Evolutionary conservation across 371 early-diverging fungal species (phyloP).

Genomic region (Apophysomyces sp.): DNA sequence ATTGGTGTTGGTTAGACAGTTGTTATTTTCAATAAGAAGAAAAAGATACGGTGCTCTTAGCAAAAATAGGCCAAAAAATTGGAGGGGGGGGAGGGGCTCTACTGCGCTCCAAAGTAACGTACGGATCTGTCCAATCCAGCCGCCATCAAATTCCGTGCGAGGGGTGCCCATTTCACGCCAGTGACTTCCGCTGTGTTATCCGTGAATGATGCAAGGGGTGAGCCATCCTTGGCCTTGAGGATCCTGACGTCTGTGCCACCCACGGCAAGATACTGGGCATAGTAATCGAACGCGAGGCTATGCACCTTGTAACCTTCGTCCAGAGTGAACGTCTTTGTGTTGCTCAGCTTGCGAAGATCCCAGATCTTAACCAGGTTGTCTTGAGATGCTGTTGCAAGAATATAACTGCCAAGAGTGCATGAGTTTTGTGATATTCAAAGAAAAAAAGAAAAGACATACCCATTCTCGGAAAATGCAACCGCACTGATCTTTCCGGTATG

Average conservation of each 20-base stretch:
- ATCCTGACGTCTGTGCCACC: slow-evolving; percentile 65
- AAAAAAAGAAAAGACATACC: slow-evolving; percentile 19
- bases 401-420: slow-evolving; percentile 46
- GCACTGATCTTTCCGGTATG: slow-evolving; percentile 62
- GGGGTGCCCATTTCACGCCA: slow-evolving; percentile 58
- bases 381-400: slow-evolving; percentile 71
- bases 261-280: slow-evolving; percentile 80
- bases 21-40: no score
- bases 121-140: slow-evolving; percentile 60
- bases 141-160: slow-evolving; percentile 49
- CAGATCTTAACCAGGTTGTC: slow-evolving; percentile 75
- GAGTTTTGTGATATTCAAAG: neutral
- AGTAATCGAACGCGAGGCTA: slow-evolving; percentile 70
- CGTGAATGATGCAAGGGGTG: slow-evolving; percentile 49
- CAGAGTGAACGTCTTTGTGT: slow-evolving; percentile 64
- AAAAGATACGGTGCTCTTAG: no score
- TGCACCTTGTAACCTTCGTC: slow-evolving; percentile 52
- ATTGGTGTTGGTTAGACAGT: no score
- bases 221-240: slow-evolving; percentile 76
- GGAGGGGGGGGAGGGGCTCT: neutral
- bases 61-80: no score
- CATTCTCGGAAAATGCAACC: slow-evolving; percentile 85
- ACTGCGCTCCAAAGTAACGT: slow-evolving; percentile 46
- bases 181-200: slow-evolving; percentile 57
- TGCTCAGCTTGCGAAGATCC: slow-evolving; percentile 85